Conservation (phyloP, 1,284 basidiomycete genomes). For the Malassezia equina region DNA sequence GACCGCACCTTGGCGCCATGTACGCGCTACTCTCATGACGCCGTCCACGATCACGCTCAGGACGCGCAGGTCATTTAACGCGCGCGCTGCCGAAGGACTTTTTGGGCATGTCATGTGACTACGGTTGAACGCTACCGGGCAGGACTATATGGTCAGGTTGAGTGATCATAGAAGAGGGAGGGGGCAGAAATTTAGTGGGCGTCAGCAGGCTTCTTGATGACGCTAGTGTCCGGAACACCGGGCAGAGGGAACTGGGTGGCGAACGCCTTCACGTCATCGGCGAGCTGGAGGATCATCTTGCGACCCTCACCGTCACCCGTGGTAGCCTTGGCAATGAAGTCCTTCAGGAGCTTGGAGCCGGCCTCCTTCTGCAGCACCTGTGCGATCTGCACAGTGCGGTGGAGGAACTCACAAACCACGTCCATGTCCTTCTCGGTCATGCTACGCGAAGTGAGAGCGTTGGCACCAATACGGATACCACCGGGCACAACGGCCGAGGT, state of each 20-base stretch:
- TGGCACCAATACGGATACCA: constrained; percentile 90
- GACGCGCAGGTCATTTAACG: neutral
- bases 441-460: constrained; percentile 85
- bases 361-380: constrained; percentile 69
- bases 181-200: constrained; percentile 6
- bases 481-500: constrained; percentile 87
- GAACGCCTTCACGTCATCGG: constrained; percentile 66
- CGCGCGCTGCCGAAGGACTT: neutral
- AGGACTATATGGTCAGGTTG: constrained; percentile 16
- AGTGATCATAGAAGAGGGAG: constrained; percentile 2
- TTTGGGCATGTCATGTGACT: neutral
- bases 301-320: constrained; percentile 62
- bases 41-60: neutral
- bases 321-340: constrained; percentile 76
- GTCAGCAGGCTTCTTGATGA: constrained; percentile 37
- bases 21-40: neutral
- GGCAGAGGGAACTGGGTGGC: constrained; percentile 82
- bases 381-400: constrained; percentile 44
- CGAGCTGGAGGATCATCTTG: constrained; percentile 60
- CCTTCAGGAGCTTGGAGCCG: constrained; percentile 85
- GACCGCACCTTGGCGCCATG: neutral
- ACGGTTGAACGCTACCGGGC: constrained; percentile 18
- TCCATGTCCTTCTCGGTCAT: constrained; percentile 77
- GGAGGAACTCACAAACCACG: constrained; percentile 69
- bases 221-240: constrained; percentile 62